Conservation (phyloP, 257 asterid species). For the Gentiana dahurica region DNA sequence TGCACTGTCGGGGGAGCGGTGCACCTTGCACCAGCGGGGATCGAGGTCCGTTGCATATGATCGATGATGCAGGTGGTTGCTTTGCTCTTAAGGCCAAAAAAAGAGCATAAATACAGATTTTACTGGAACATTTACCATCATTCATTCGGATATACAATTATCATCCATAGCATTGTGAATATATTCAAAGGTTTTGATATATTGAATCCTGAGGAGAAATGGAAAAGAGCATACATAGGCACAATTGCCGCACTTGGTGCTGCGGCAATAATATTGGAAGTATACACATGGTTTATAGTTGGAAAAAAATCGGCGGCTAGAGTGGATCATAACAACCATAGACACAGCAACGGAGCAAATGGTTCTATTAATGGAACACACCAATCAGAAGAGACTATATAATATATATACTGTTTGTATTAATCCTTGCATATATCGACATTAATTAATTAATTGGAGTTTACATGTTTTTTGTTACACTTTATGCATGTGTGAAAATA, state of each 20-base stretch:
- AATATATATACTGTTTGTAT: too few relatives aligned
- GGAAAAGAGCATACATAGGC: conserved; percentile 55
- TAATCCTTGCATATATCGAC: too few relatives aligned
- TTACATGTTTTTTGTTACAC: too few relatives aligned
- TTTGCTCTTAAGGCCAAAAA: conserved; percentile 67
- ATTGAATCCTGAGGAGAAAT: conserved; percentile 44
- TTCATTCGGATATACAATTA: conserved; percentile 43
- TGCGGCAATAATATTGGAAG: conserved; percentile 35
- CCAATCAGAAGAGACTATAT: too few relatives aligned
- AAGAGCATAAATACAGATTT: conserved; percentile 60
- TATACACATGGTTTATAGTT: conserved; percentile 59
- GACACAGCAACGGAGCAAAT: conserved; percentile 20
- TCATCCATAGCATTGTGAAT: conserved; percentile 45
- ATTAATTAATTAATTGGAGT: too few relatives aligned
- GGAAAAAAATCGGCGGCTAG: conserved; percentile 27
- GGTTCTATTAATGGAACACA: conserved; percentile 11
- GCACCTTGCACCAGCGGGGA: too few relatives aligned
- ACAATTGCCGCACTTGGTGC: conserved; percentile 45
- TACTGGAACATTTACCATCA: conserved; percentile 84
- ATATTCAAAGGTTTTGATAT: conserved; percentile 68
- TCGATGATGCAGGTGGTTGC: conserved; percentile 34
- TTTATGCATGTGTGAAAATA: too few relatives aligned
- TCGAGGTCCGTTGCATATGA: not conserved
- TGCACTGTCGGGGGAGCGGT: too few relatives aligned
- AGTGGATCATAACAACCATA: conserved; percentile 7